Conservation (phyloP, 2,329 filamentous ascomycete species). For the Knufia fluminis region DNA sequence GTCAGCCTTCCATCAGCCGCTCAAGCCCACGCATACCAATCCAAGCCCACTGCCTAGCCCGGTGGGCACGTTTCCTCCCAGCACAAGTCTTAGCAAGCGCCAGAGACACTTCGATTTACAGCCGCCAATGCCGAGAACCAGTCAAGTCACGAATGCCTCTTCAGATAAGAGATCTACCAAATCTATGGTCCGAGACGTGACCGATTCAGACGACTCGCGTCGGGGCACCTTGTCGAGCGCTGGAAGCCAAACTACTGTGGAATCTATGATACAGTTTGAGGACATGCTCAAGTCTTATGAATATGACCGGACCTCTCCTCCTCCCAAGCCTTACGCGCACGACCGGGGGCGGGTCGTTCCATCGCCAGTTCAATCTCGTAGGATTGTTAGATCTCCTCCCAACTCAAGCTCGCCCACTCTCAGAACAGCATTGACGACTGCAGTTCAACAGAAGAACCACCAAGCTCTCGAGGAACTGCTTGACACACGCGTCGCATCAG, state of each 20-base stretch:
- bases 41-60: neutral
- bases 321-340: neutral
- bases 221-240: neutral
- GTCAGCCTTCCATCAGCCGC: neutral
- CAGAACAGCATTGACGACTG: conserved; percentile 43
- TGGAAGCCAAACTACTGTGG: conserved; percentile 10
- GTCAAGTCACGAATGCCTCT: neutral
- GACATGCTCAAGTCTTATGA: conserved; percentile 25
- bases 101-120: neutral
- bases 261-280: conserved; percentile 27
- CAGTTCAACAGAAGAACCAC: conserved; percentile 49
- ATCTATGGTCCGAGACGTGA: neutral
- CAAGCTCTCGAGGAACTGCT: conserved; percentile 49
- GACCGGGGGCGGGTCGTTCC: neutral
- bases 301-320: neutral
- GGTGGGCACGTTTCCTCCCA: neutral
- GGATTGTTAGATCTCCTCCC: conserved; percentile 17
- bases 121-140: neutral
- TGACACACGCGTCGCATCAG: conserved; percentile 26
- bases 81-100: neutral
- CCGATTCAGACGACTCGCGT: neutral
- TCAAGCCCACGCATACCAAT: neutral
- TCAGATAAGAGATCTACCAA: neutral
- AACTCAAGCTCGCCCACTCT: conserved; percentile 38
- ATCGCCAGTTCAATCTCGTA: neutral